Percentiles rank a stretch among this genome's conserved stretches.
Conservation (phyloP, 108 stramenopile genomes). For the Nitzschia palea region DNA sequence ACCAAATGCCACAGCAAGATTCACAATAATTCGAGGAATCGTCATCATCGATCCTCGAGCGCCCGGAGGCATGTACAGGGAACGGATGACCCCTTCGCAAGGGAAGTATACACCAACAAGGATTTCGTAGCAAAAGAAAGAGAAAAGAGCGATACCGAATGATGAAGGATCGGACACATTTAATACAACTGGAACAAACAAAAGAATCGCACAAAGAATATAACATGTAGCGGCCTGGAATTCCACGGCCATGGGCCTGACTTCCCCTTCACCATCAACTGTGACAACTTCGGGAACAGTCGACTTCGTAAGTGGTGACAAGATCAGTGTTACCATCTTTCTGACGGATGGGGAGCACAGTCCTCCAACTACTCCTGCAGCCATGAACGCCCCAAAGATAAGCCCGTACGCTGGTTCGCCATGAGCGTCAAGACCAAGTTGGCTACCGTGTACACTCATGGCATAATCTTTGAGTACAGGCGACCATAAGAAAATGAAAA, state of each 20-base stretch:
- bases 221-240: constrained; percentile 50
- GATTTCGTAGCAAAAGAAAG: constrained; percentile 54
- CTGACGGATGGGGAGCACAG: constrained; percentile 43
- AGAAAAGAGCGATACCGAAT: constrained; percentile 35
- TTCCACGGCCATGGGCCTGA: constrained; percentile 58
- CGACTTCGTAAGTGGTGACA: constrained; percentile 33
- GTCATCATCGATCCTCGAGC: constrained; percentile 60
- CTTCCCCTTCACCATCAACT: constrained; percentile 41
- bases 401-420: constrained; percentile 70
- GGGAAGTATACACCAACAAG: constrained; percentile 60
- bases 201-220: constrained; percentile 40
- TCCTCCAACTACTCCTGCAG: constrained; percentile 73
- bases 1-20: constrained; percentile 46
- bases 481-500: constrained; percentile 84
- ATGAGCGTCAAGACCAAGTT: constrained; percentile 43
- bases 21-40: constrained; percentile 56
- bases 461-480: constrained; percentile 54
- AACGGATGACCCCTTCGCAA: constrained; percentile 68
- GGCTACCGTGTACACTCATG: neutral
- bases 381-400: constrained; percentile 81
- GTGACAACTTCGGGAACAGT: constrained; percentile 24
- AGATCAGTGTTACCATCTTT: constrained; percentile 21
- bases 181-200: constrained; percentile 43
- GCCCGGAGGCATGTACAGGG: constrained; percentile 56
- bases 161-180: constrained; percentile 19